phyloP scores from a whole-genome alignment of 106 monocot species.

The Posidonia australis region DNA sequence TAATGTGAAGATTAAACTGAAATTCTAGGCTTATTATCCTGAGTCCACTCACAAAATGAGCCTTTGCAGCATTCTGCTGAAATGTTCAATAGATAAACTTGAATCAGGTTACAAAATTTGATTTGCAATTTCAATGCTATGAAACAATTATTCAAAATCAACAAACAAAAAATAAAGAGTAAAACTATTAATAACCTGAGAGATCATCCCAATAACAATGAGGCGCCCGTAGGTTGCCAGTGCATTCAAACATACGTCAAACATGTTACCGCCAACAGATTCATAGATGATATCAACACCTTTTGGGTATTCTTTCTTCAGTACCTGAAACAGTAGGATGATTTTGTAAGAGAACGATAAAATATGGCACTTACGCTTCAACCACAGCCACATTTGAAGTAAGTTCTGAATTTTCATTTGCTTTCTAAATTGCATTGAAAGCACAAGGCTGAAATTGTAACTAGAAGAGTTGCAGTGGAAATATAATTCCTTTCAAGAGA shows the following conservation, averaged over 20 bases:
- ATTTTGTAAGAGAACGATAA: too few species aligned
- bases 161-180: not conserved
- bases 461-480: too few species aligned
- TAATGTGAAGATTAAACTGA: too few species aligned
- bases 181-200: constrained; percentile 51
- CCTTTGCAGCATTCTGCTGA: too few species aligned
- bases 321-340: constrained; percentile 34
- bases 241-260: constrained; percentile 81
- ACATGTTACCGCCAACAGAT: constrained; percentile 96
- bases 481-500: too few species aligned
- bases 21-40: too few species aligned
- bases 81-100: not conserved
- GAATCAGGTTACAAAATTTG: not conserved
- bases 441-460: too few species aligned
- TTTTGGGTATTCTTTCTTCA: constrained; percentile 79
- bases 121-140: not conserved
- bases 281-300: constrained; percentile 88
- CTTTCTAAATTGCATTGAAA: too few species aligned
- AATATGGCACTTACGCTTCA: too few species aligned
- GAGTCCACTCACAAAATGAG: too few species aligned
- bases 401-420: too few species aligned
- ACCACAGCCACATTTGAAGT: too few species aligned
- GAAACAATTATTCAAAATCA: not conserved
- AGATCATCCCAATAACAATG: constrained; percentile 94
- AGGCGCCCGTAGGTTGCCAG: constrained; percentile 75